Evolutionary conservation across 495 filamentous ascomycete species (phyloP).

Genomic region (Penicillium salamii): DNA sequence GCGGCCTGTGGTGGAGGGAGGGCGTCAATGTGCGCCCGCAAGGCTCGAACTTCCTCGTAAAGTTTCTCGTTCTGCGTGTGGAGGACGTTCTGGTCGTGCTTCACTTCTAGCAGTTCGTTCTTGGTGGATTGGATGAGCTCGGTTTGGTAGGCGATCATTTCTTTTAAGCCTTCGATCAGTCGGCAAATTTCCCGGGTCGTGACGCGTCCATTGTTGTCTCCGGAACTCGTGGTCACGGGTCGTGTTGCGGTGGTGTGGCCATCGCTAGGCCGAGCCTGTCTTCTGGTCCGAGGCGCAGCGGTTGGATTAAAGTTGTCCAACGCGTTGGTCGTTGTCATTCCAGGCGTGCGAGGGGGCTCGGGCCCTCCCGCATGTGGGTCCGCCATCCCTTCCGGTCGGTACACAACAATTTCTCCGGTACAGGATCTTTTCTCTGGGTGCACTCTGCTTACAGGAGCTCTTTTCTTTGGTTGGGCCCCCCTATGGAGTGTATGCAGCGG

Average conservation of each 20-base stretch:
- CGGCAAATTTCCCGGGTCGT: no score
- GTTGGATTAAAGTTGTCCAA: background rate
- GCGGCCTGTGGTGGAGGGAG: no score
- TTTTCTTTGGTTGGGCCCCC: no score
- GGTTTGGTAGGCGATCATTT: background rate
- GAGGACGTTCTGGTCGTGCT: conserved; percentile 3
- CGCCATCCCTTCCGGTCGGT: background rate
- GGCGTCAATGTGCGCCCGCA: background rate
- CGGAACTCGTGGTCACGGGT: background rate
- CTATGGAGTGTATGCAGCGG: no score
- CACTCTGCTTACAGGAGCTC: no score
- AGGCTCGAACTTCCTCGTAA: background rate
- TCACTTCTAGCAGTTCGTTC: background rate
- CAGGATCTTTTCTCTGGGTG: no score
- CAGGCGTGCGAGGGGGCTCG: background rate
- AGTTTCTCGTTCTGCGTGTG: conserved; percentile 4
- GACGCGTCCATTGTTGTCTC: no score
- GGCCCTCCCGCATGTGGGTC: background rate
- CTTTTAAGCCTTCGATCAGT: no score
- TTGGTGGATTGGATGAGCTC: background rate
- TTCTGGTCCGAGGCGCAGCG: background rate
- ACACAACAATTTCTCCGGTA: background rate
- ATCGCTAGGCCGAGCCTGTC: background rate
- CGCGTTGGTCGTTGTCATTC: background rate
- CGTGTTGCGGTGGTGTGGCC: background rate